Percentiles rank a stretch among this genome's conserved stretches.
Conservation (phyloP, 495 filamentous ascomycete genomes). For the Glonium stellatum region DNA sequence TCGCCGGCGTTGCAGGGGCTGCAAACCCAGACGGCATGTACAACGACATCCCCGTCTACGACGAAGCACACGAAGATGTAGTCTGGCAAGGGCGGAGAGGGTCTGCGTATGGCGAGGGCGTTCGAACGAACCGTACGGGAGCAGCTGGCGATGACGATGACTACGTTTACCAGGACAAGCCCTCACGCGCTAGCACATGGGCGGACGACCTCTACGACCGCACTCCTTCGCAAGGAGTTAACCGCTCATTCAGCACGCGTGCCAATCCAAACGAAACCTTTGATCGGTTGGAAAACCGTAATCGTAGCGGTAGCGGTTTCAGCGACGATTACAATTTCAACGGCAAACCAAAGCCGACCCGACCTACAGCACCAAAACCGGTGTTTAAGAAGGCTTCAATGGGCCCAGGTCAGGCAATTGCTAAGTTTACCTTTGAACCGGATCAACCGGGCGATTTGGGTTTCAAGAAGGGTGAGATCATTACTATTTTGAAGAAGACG, state of each 20-base stretch:
- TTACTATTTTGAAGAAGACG: slow-evolving; percentile 96
- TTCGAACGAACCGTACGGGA: slow-evolving; percentile 52
- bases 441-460: slow-evolving; percentile 88
- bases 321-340: slow-evolving; percentile 40
- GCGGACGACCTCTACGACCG: slow-evolving; percentile 83
- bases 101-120: slow-evolving; percentile 67
- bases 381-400: slow-evolving; percentile 65
- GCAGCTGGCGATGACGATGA: slow-evolving; percentile 36
- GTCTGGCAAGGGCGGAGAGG: slow-evolving; percentile 86
- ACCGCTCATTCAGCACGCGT: slow-evolving; percentile 47
- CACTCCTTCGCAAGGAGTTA: slow-evolving; percentile 39
- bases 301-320: slow-evolving; percentile 22
- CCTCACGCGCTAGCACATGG: slow-evolving; percentile 74
- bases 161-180: slow-evolving; percentile 58
- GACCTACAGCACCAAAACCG: slow-evolving; percentile 84
- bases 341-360: slow-evolving; percentile 45
- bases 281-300: slow-evolving; percentile 38
- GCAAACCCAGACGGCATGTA: slow-evolving; percentile 64
- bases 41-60: slow-evolving; percentile 91
- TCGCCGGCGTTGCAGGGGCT: slow-evolving; percentile 55
- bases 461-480: slow-evolving; percentile 96
- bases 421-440: slow-evolving; percentile 85
- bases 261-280: slow-evolving; percentile 45
- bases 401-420: slow-evolving; percentile 78
- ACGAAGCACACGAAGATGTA: slow-evolving; percentile 77